phyloP scores from a whole-genome alignment of 2,329 filamentous ascomycete genomes.

The Cercospora zeina region DNA sequence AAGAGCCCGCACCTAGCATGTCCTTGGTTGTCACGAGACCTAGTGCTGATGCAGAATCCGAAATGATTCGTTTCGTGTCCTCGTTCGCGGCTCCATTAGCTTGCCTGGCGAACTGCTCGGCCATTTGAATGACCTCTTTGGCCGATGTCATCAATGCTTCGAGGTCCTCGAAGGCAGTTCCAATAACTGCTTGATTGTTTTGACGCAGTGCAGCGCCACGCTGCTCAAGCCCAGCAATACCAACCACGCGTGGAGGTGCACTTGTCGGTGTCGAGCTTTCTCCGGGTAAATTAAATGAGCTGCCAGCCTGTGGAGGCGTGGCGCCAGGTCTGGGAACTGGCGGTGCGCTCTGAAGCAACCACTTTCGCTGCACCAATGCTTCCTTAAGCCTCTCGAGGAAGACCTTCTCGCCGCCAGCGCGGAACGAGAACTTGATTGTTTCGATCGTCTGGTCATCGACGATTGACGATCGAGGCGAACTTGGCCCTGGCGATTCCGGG shows the following conservation, averaged over 20 bases:
- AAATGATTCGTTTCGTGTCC: constrained; percentile 73
- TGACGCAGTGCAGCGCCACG: constrained; percentile 79
- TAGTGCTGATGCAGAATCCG: constrained; percentile 78
- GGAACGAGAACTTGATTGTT: constrained; percentile 87
- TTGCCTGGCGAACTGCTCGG: constrained; percentile 79
- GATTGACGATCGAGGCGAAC: constrained; percentile 50
- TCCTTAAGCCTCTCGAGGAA: constrained; percentile 87
- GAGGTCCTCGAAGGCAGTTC: constrained; percentile 90
- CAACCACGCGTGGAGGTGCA: constrained; percentile 63
- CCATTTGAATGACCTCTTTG: constrained; percentile 91
- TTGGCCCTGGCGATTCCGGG: constrained; percentile 76
- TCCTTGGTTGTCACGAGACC: constrained; percentile 94
- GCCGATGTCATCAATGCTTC: constrained; percentile 97
- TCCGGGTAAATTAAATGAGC: constrained; percentile 50
- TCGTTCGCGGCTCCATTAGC: constrained; percentile 53
- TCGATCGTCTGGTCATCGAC: constrained; percentile 64
- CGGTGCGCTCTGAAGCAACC: constrained; percentile 86
- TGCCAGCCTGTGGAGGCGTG: constrained; percentile 34
- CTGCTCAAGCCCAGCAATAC: constrained; percentile 89
- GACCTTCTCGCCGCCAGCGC: constrained; percentile 81
- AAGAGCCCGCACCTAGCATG: constrained; percentile 74
- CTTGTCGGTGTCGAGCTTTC: constrained; percentile 31
- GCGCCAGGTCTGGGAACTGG: constrained; percentile 68
- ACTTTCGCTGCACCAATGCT: constrained; percentile 88
- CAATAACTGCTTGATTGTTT: constrained; percentile 91